Percentiles rank a stretch among this genome's conserved stretches.
These are phyloP conservation scores for Cryptosporidium viatorum DNA, from an alignment of 169 alveolate species.

Conservation along the genomic window DNA sequence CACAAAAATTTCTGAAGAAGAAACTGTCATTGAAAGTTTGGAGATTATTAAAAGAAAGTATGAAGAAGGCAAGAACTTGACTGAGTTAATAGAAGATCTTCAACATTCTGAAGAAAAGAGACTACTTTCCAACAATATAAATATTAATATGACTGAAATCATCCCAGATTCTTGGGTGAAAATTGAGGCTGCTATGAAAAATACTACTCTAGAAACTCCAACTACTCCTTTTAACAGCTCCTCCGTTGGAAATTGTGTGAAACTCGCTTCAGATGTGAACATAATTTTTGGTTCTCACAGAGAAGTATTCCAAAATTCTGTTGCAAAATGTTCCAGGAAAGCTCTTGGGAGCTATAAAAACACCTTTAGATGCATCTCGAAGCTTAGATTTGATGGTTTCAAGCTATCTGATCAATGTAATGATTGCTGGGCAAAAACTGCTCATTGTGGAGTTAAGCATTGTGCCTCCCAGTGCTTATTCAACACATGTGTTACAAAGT, in stretches of 20 bases:
- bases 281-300: constrained; percentile 30
- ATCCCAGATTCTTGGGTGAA: constrained; percentile 23
- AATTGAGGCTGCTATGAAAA: constrained; percentile 32
- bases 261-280: constrained; percentile 22
- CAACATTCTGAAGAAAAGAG: neutral
- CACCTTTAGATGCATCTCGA: constrained; percentile 31
- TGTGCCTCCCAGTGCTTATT: constrained; percentile 59
- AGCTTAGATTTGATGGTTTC: constrained; percentile 18
- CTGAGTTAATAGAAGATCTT: neutral
- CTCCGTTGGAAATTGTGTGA: constrained; percentile 47
- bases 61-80: neutral
- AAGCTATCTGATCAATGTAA: constrained; percentile 13
- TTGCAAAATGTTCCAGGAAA: constrained; percentile 69
- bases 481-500: constrained; percentile 61
- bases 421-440: constrained; percentile 69
- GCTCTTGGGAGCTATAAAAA: constrained; percentile 53
- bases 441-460: constrained; percentile 56
- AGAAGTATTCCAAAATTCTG: constrained; percentile 14
- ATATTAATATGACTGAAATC: neutral
- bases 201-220: constrained; percentile 20
- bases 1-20: neutral
- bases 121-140: neutral
- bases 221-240: constrained; percentile 38
- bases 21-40: neutral
- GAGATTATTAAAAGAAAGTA: neutral